Evolutionary conservation across 1,284 basidiomycete species (phyloP), one percentile per base, ranked within the genome.

Genomic region (Leccinum griseonigrum): DNA sequence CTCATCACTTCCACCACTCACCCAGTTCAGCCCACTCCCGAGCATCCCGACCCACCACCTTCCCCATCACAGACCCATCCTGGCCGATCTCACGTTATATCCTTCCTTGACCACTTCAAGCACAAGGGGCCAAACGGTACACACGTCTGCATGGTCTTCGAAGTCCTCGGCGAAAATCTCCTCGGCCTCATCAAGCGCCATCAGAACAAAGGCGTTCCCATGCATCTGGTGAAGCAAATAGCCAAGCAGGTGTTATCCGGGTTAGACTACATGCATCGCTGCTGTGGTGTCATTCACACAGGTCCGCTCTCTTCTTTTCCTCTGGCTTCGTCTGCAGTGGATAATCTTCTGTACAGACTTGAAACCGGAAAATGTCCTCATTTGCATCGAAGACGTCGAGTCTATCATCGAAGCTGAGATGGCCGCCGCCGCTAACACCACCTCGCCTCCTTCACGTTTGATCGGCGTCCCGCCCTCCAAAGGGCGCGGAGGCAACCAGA

Each of bases 61-160:
- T 97, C 77, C 68, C 95, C 80, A 10, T 80, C 86, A 2, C 83
- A 84, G 53, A 85, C 85, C 0, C 89, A 92, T 71, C 82, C 90
- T 0, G 91, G 91, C 4, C 79, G 90, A 64, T 87, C 88, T 5
- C 91, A 94, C 71, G 95, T 98, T 76, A 97, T 98, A 74, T 93
- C 92, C 32, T 92, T 99, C 70, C 89, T 99, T 55, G 97, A 99
- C 79, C 94, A 98, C 75, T 99, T 99, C 77, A 87, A 91, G 43
- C 97, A 99, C 78, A 91, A 91, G 64, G 97, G 97, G 0, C 96
- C 96, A 14, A 98, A 99, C 75, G 97, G 97, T 55, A 91, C 88
- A 18, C 97, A 99, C 77, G 93, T 99, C 66, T 99, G 97, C 84
- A 99, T 99, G 97, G 97, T 99, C 16, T 98, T 98, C 73, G 97